Conservation (phyloP, 2,329 filamentous ascomycete genomes). For the Eurotiales sp. region DNA sequence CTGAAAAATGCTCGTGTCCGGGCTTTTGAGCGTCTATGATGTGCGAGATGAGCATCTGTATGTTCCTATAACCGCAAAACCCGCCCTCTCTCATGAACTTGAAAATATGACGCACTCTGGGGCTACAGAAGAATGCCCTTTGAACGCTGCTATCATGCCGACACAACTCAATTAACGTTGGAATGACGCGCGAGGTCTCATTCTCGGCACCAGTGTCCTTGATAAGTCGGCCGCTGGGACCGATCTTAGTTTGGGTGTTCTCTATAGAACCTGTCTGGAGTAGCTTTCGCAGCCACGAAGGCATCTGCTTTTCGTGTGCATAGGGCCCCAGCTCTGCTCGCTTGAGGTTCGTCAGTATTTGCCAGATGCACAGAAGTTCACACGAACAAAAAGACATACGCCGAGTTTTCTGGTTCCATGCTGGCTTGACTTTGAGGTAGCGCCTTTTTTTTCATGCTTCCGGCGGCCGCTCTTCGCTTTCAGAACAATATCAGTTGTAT, state of each 20-base stretch:
- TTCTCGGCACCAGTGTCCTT: constrained; percentile 46
- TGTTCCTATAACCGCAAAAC: constrained; percentile 93
- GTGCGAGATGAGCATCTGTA: constrained; percentile 84
- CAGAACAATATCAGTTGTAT: constrained; percentile 5
- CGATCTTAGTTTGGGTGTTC: constrained; percentile 51
- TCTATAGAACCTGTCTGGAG: constrained; percentile 58
- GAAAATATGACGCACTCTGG: constrained; percentile 71
- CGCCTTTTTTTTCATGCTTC: constrained; percentile 1
- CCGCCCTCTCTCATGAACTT: constrained; percentile 80
- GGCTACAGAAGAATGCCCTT: constrained; percentile 75
- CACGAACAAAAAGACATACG: constrained; percentile 21
- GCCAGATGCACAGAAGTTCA: too few relatives aligned
- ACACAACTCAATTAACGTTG: constrained; percentile 60
- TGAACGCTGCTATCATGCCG: constrained; percentile 61
- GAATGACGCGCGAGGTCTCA: constrained; percentile 53
- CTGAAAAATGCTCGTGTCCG: constrained; percentile 59
- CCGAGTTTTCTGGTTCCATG: constrained; percentile 27
- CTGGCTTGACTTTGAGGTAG: constrained; percentile 3
- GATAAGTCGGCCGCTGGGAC: constrained; percentile 40
- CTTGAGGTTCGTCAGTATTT: constrained; percentile 24
- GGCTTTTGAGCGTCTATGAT: constrained; percentile 58
- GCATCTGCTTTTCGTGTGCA: constrained; percentile 72
- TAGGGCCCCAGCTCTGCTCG: constrained; percentile 66
- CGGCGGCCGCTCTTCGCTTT: constrained; percentile 4
- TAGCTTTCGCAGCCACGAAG: constrained; percentile 61